Evolutionary conservation across 2,329 filamentous ascomycete species (phyloP), one percentile per base, ranked within the genome.

Genomic region (Leptodontidium sp.): DNA sequence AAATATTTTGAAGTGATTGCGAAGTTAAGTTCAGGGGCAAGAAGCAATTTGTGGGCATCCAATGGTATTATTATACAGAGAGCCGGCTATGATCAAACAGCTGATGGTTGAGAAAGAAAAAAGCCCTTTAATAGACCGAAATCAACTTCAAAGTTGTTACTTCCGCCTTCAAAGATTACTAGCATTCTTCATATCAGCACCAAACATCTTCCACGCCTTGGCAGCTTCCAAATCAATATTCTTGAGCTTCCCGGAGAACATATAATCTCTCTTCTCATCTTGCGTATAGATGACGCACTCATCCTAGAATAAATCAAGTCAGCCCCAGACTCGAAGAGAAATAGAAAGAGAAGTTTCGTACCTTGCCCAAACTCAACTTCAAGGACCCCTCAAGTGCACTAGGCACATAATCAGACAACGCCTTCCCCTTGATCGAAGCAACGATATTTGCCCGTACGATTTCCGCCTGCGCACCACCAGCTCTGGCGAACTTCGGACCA

Each of bases 391-490:
- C 81, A 2, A 79, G 71, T 55, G 76, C 71, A 4, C 75, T 70
- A 0, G 78, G 77, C 1, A 68, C 71, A 61, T 83, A 82, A 11
- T 67, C 58, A 24, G 70, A 67, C 52, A 72, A 65, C 35, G 43
- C 66, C 57, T 43, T 74, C 71, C 1, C 77, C 76, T 78, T 70
- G 21, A 85, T 83, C 7, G 80, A 66, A 0, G 78, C 74, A 12
- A 84, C 61, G 50, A 87, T 83, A 64, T 87, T 87, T 7, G 78
- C 73, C 0, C 77, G 77, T 0, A 84, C 84, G 2, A 83, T 72
- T 17, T 81, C 78, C 0, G 81, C 82, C 68, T 87, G 85, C 15
- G 80, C 71, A 17, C 78, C 74, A 0, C 80, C 83, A 0, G 84
- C 81, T 45, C 84, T 79, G 1, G 80, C 84, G 73, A 84, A 84